Evolutionary conservation across 2,329 filamentous ascomycete genomes (phyloP).

Genomic region (Aureobasidium melanogenum): DNA sequence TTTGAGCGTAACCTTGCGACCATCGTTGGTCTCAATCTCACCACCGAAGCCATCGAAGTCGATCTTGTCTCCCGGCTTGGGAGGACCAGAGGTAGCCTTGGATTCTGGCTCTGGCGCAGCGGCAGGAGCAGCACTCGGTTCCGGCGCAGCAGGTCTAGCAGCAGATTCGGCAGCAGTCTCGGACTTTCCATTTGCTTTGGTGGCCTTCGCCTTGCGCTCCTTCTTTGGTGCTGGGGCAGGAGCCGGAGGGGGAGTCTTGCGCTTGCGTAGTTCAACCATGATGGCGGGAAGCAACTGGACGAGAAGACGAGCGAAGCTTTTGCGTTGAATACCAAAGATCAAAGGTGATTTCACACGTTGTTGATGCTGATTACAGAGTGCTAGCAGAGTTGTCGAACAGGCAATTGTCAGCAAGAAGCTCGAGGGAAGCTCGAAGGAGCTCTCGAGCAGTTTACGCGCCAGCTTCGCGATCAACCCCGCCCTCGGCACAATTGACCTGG

Average conservation of each 20-base stretch:
- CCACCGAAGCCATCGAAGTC: constrained; percentile 49
- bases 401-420: not conserved
- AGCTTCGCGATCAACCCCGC: not conserved
- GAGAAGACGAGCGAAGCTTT: not conserved
- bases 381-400: not conserved
- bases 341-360: not conserved
- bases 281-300: not conserved
- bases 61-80: constrained; percentile 43
- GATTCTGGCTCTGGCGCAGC: constrained; percentile 13
- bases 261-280: constrained; percentile 55
- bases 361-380: not conserved
- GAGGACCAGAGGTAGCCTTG: constrained; percentile 18
- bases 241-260: constrained; percentile 47
- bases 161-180: constrained; percentile 20
- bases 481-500: not conserved
- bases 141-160: constrained; percentile 17
- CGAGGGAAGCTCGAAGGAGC: constrained; percentile 2
- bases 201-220: constrained; percentile 32
- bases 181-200: constrained; percentile 18
- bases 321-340: not conserved
- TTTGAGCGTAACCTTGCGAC: constrained; percentile 68
- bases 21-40: constrained; percentile 78
- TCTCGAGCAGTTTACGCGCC: constrained; percentile 6
- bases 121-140: constrained; percentile 13
- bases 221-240: constrained; percentile 40